Evolutionary conservation across 1,284 basidiomycete genomes (phyloP).

Genomic region (Leccinum pachyderme): DNA sequence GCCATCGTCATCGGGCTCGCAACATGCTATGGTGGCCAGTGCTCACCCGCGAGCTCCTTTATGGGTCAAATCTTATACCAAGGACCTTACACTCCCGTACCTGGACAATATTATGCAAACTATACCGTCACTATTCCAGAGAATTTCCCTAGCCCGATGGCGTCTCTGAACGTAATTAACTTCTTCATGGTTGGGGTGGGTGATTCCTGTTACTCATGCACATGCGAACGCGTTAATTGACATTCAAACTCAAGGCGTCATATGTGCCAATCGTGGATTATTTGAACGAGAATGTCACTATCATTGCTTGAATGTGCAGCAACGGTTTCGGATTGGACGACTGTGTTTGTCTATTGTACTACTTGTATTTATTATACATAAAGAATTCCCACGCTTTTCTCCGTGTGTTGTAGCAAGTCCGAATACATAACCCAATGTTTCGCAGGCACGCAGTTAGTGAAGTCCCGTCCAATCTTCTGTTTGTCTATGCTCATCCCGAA

Average conservation of each 20-base stretch:
- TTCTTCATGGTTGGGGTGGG: constrained; percentile 31
- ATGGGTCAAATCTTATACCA: constrained; percentile 27
- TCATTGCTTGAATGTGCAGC: constrained; percentile 4
- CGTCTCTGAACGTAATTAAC: constrained; percentile 26
- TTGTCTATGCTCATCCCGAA: constrained; percentile 1
- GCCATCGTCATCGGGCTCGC: constrained; percentile 28
- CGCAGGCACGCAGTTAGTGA: constrained; percentile 25
- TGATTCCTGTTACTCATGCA: neutral
- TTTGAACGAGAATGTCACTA: constrained; percentile 21
- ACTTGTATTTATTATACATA: neutral
- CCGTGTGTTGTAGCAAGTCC: constrained; percentile 1
- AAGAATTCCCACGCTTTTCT: constrained; percentile 17
- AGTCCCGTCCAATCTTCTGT: neutral
- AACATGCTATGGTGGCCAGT: constrained; percentile 14
- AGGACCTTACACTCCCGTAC: constrained; percentile 13
- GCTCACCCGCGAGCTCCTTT: constrained; percentile 13
- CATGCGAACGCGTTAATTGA: constrained; percentile 3
- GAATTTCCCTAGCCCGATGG: constrained; percentile 6
- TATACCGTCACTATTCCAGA: constrained; percentile 23
- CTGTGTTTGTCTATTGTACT: neutral
- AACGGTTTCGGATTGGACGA: neutral
- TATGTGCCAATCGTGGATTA: constrained; percentile 21
- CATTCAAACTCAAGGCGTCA: constrained; percentile 10
- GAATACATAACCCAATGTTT: constrained; percentile 22
- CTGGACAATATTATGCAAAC: constrained; percentile 10